Evolutionary conservation across 2,329 filamentous ascomycete species (phyloP).

Genomic region (Westerdykella sp.): DNA sequence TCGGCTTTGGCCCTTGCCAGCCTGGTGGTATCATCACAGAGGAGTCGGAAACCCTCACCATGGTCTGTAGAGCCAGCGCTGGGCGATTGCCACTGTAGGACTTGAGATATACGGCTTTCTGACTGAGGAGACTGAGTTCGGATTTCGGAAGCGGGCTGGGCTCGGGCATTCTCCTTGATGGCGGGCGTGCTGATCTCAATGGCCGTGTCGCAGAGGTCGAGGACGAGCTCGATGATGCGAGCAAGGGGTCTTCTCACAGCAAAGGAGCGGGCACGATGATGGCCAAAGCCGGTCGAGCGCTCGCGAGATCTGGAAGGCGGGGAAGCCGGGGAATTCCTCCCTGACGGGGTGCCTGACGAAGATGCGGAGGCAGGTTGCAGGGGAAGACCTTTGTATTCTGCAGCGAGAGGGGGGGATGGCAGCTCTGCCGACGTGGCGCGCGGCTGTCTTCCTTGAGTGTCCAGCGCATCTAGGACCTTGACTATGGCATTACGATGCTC

Average conservation of each 20-base stretch:
- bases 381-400: slow-evolving; percentile 80
- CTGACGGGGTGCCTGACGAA: slow-evolving; percentile 63
- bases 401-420: slow-evolving; percentile 46
- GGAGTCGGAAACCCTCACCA: slow-evolving; percentile 76
- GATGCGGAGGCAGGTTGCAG: slow-evolving; percentile 69
- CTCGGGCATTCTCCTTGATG: slow-evolving; percentile 70
- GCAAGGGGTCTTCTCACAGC: slow-evolving; percentile 83
- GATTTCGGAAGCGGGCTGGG: slow-evolving; percentile 65
- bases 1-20: slow-evolving; percentile 85
- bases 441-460: slow-evolving; percentile 64
- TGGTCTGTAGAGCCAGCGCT: slow-evolving; percentile 87
- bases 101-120: slow-evolving; percentile 88
- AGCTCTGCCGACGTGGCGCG: slow-evolving; percentile 48
- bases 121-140: slow-evolving; percentile 93
- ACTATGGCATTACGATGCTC: slow-evolving; percentile 95
- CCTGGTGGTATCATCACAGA: slow-evolving; percentile 87
- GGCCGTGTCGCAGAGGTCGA: slow-evolving; percentile 93
- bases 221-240: slow-evolving; percentile 86
- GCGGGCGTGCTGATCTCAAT: slow-evolving; percentile 91
- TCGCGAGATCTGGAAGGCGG: slow-evolving; percentile 61
- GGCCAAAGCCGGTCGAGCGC: slow-evolving; percentile 64
- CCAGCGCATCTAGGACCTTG: slow-evolving; percentile 85
- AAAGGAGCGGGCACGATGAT: slow-evolving; percentile 78
- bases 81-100: slow-evolving; percentile 93
- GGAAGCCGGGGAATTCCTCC: slow-evolving; percentile 63